Conservation (phyloP, 495 filamentous ascomycete species). For the Talaromyces liani region DNA sequence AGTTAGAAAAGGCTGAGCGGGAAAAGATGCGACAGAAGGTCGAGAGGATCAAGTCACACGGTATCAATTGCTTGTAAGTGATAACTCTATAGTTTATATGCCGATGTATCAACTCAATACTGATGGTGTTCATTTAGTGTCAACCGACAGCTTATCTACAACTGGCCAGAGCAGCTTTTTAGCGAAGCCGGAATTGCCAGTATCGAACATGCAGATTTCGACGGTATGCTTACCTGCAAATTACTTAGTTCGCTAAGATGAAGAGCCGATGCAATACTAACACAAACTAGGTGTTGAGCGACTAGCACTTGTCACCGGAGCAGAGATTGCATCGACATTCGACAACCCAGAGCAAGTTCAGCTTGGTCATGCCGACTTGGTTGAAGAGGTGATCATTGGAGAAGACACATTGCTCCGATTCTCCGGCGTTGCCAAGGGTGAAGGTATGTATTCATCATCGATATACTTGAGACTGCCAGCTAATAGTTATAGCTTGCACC, state of each 20-base stretch:
- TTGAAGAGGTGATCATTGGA: constrained; percentile 96
- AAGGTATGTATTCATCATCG: constrained; percentile 20
- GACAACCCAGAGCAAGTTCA: constrained; percentile 97
- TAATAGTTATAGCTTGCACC: constrained; percentile 61
- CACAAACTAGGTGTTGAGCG: constrained; percentile 57
- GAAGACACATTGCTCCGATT: constrained; percentile 97
- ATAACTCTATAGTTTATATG: neutral
- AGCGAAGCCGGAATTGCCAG: constrained; percentile 96
- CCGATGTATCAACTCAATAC: neutral
- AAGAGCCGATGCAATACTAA: neutral
- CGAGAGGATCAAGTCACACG: constrained; percentile 96
- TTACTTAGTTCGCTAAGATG: neutral
- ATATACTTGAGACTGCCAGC: neutral
- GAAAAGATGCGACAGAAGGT: constrained; percentile 99
- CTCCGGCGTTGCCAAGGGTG: constrained; percentile 87
- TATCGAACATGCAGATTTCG: constrained; percentile 98
- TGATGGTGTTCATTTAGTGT: constrained; percentile 34
- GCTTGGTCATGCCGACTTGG: constrained; percentile 88
- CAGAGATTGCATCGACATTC: constrained; percentile 95
- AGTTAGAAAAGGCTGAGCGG: constrained; percentile 93
- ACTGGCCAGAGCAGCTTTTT: constrained; percentile 99
- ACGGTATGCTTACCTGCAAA: constrained; percentile 41
- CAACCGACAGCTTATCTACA: constrained; percentile 98
- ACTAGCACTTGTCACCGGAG: constrained; percentile 88
- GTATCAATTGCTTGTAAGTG: constrained; percentile 84